A percentile compares a stretch with the other conserved stretches of the same genome.
Evolutionary conservation across 805 yeast species (phyloP).

Genomic region (Nakazawaea siamensis): DNA sequence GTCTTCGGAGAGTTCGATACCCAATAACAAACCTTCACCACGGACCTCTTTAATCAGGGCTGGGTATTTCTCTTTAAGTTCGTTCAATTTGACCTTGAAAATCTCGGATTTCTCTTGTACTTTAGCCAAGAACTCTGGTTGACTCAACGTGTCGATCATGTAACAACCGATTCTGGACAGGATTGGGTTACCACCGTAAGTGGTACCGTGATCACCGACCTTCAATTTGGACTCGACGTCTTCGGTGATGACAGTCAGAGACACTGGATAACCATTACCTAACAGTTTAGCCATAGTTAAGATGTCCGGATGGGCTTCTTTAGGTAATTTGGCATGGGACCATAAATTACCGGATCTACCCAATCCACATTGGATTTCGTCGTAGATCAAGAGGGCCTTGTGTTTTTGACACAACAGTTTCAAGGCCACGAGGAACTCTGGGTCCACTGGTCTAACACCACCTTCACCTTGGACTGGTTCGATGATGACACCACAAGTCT

Average conservation of each 20-base stretch:
- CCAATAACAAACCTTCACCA: constrained; percentile 85
- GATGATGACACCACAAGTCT: constrained; percentile 85
- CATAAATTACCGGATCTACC: constrained; percentile 89
- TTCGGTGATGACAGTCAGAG: constrained; percentile 85
- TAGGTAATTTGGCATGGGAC: constrained; percentile 78
- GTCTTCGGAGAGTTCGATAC: constrained; percentile 64
- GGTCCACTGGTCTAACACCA: constrained; percentile 67
- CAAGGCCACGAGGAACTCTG: constrained; percentile 57
- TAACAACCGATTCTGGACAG: constrained; percentile 76
- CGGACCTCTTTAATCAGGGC: constrained; percentile 59
- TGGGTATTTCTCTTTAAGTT: constrained; percentile 48
- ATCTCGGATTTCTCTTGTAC: constrained; percentile 56
- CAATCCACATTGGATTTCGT: constrained; percentile 95
- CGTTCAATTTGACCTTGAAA: constrained; percentile 41
- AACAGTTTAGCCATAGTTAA: constrained; percentile 92
- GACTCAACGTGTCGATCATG: constrained; percentile 62
- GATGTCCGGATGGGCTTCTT: constrained; percentile 88
- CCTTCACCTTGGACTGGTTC: constrained; percentile 99
- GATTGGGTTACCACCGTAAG: constrained; percentile 95
- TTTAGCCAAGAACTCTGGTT: constrained; percentile 45
- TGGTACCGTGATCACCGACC: constrained; percentile 97
- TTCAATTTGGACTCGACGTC: constrained; percentile 61
- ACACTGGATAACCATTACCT: constrained; percentile 95
- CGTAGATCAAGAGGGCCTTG: constrained; percentile 76
- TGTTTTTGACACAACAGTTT: constrained; percentile 59